These are phyloP conservation scores for Cercospora zeina DNA, from an alignment of 2,329 filamentous ascomycete genomes.

Conservation along the genomic window DNA sequence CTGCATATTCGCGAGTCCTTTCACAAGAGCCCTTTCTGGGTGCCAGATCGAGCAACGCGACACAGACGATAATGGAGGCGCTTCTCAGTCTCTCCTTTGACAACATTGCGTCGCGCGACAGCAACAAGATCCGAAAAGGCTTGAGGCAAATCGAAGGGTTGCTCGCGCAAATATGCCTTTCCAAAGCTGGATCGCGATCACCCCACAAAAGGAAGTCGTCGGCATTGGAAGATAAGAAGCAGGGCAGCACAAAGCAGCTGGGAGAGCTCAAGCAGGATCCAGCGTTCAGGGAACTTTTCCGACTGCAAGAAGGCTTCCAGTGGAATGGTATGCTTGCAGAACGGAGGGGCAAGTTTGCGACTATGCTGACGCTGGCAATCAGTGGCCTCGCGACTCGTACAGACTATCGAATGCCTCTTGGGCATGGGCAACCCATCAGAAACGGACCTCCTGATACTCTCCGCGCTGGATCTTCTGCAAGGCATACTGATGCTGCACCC, in stretches of 20 bases:
- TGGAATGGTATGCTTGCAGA: slow-evolving; percentile 68
- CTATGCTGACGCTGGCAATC: slow-evolving; percentile 20
- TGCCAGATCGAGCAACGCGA: slow-evolving; percentile 18
- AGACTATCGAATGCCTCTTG: slow-evolving; percentile 80
- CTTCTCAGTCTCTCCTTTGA: slow-evolving; percentile 92
- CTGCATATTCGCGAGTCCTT: slow-evolving; percentile 24
- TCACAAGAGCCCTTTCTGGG: slow-evolving; percentile 17
- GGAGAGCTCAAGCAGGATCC: slow-evolving; percentile 74
- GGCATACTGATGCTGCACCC: slow-evolving; percentile 86
- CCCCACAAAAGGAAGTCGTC: slow-evolving; percentile 45
- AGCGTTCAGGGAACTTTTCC: slow-evolving; percentile 93
- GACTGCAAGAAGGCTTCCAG: slow-evolving; percentile 93
- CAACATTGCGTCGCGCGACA: slow-evolving; percentile 90
- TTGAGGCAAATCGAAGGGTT: slow-evolving; percentile 91
- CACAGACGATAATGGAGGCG: slow-evolving; percentile 70
- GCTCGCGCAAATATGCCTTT: slow-evolving; percentile 90
- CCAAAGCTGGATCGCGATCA: slow-evolving; percentile 44
- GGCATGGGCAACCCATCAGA: slow-evolving; percentile 78
- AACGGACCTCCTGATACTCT: slow-evolving; percentile 85
- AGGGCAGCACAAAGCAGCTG: slow-evolving; percentile 58
- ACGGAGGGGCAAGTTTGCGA: not conserved
- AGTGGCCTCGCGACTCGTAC: slow-evolving; percentile 81
- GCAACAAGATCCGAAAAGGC: slow-evolving; percentile 86
- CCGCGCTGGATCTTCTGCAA: slow-evolving; percentile 84
- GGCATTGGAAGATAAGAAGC: slow-evolving; percentile 37